Percentiles rank a stretch among this genome's conserved stretches.
Conservation (phyloP, 441 rosid genomes). For the Raphanus hybrid region DNA sequence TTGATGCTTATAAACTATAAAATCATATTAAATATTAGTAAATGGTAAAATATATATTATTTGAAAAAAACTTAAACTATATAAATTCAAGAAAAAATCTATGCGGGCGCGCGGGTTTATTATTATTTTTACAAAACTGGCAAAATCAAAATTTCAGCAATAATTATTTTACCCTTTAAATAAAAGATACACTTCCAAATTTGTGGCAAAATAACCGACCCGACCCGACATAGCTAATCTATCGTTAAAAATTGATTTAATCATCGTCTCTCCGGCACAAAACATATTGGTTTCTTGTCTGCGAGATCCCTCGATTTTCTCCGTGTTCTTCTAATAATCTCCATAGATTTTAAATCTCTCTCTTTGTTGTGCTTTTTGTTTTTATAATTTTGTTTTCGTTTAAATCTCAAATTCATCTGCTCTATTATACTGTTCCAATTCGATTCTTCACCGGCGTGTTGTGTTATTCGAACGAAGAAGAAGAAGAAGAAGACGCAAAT, state of each 20-base stretch:
- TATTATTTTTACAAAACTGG: too few relatives aligned
- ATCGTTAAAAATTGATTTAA: slow-evolving; percentile 19
- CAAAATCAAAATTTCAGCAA: neutral
- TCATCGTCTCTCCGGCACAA: slow-evolving; percentile 35
- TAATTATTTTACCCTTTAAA: neutral
- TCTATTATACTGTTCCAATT: slow-evolving; percentile 12
- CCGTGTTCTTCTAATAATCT: slow-evolving; percentile 28
- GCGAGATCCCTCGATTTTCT: slow-evolving; percentile 44
- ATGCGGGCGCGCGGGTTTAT: too few relatives aligned
- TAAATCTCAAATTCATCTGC: slow-evolving; percentile 33
- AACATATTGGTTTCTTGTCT: slow-evolving; percentile 28
- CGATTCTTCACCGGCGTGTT: slow-evolving; percentile 14
- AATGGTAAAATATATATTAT: too few relatives aligned
- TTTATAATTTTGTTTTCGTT: slow-evolving; percentile 6
- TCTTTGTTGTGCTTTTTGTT: neutral
- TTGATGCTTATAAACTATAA: too few relatives aligned
- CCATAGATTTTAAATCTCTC: slow-evolving; percentile 28
- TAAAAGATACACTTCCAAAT: neutral
- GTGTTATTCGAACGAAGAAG: slow-evolving; percentile 12
- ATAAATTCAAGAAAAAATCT: too few relatives aligned
- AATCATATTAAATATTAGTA: too few relatives aligned
- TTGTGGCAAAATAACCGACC: neutral
- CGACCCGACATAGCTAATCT: slow-evolving; percentile 19
- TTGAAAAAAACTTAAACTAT: too few relatives aligned
- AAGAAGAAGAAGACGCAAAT: too few relatives aligned